phyloP scores from a whole-genome alignment of 2,329 filamentous ascomycete genomes.

The Leptographium procerum region DNA sequence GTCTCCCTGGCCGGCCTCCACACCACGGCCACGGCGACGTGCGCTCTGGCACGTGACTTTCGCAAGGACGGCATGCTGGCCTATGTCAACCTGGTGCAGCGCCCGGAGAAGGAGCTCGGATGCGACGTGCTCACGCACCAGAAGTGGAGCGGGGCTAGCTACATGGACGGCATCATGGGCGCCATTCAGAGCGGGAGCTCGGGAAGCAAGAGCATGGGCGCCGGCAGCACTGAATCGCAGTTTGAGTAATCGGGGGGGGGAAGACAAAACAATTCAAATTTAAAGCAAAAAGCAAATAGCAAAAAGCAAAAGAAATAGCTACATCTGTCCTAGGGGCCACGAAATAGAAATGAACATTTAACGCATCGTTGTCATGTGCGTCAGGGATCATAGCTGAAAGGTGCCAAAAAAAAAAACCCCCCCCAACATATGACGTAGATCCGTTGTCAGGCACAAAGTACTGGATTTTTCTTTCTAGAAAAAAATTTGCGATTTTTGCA shows the following conservation, averaged over 20 bases:
- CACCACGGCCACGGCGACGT: conserved; percentile 51
- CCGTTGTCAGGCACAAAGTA: too few relatives aligned
- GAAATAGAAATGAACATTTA: too few relatives aligned
- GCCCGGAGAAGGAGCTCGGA: conserved; percentile 77
- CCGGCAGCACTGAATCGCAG: conserved; percentile 78
- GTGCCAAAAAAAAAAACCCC: too few relatives aligned
- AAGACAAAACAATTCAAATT: too few relatives aligned
- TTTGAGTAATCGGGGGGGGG: conserved; percentile 24
- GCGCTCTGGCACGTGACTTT: conserved; percentile 71
- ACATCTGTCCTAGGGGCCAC: too few relatives aligned
- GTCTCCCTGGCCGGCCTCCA: conserved; percentile 57
- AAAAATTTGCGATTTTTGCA: background rate
- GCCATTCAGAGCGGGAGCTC: conserved; percentile 89
- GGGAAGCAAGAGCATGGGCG: conserved; percentile 85
- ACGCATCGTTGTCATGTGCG: too few relatives aligned
- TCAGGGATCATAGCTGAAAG: too few relatives aligned
- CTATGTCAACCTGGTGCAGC: conserved; percentile 89
- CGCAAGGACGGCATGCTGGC: conserved; percentile 91
- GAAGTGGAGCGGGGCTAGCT: conserved; percentile 60
- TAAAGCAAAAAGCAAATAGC: too few relatives aligned
- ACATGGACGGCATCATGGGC: conserved; percentile 83
- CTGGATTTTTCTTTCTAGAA: too few relatives aligned
- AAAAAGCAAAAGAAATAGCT: too few relatives aligned
- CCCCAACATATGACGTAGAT: too few relatives aligned
- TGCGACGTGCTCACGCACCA: conserved; percentile 93